Conservation (phyloP, 2,329 filamentous ascomycete species). For the Calonectria multiphialidica region DNA sequence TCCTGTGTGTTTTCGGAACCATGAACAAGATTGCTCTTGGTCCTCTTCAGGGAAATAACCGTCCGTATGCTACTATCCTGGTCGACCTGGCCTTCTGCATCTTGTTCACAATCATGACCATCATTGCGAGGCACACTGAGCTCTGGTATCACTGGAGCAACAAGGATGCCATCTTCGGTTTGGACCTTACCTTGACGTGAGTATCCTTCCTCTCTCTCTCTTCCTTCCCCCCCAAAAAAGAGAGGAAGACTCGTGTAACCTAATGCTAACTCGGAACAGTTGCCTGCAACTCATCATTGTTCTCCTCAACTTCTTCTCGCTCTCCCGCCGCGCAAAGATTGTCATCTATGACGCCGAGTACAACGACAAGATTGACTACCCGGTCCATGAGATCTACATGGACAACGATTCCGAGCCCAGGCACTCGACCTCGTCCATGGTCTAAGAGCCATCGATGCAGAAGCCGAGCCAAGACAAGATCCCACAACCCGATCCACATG, state of each 20-base stretch:
- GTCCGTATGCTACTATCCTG: slow-evolving; percentile 28
- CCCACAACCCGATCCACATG: background rate
- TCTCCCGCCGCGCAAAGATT: slow-evolving; percentile 36
- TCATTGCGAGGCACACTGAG: slow-evolving; percentile 19
- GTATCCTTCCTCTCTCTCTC: background rate
- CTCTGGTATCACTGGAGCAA: slow-evolving; percentile 9
- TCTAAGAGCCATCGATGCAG: background rate
- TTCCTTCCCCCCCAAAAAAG: too few species aligned
- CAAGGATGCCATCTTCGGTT: background rate
- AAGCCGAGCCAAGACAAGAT: background rate
- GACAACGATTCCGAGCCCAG: slow-evolving; percentile 36
- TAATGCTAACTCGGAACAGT: slow-evolving; percentile 14
- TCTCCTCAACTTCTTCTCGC: slow-evolving; percentile 30
- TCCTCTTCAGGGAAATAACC: background rate
- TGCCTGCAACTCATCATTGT: slow-evolving; percentile 28
- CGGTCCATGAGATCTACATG: slow-evolving; percentile 29
- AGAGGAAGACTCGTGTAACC: background rate
- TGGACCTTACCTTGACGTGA: slow-evolving; percentile 36
- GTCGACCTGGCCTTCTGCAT: slow-evolving; percentile 33
- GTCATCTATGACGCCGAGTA: slow-evolving; percentile 32
- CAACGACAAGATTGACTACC: slow-evolving; percentile 24
- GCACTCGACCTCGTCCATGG: slow-evolving; percentile 31
- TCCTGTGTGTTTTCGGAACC: slow-evolving; percentile 34
- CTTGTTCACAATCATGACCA: slow-evolving; percentile 33
- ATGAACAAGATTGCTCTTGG: background rate